phyloP scores from a whole-genome alignment of 352 stramenopile species.

The Phytophthora macrochlamydospora region DNA sequence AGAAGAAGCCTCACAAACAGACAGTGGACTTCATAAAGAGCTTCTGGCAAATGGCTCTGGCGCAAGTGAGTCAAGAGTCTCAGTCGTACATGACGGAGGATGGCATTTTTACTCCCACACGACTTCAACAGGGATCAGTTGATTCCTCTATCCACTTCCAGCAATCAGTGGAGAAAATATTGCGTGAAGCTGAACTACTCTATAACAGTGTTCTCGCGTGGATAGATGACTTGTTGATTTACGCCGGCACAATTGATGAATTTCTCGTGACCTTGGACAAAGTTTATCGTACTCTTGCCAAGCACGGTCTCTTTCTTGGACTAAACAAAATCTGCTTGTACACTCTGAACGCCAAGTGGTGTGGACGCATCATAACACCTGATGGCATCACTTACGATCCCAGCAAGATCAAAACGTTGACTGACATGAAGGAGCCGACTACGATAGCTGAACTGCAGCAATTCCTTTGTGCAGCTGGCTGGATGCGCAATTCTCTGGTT shows the following conservation, averaged over 20 bases:
- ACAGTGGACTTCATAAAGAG: slow-evolving; percentile 15
- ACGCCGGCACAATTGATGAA: slow-evolving; percentile 3
- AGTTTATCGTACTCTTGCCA: not conserved
- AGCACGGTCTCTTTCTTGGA: slow-evolving; percentile 1
- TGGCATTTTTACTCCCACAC: slow-evolving; percentile 1
- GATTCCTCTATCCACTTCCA: slow-evolving; percentile 1
- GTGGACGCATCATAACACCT: not conserved
- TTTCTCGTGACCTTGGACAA: not conserved
- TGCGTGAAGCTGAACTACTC: not conserved
- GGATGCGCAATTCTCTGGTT: not conserved
- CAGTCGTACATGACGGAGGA: slow-evolving; percentile 5
- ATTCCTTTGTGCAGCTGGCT: not conserved
- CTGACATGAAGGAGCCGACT: not conserved
- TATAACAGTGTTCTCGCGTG: not conserved
- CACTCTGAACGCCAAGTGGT: slow-evolving; percentile 1
- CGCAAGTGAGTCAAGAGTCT: not conserved
- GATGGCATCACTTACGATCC: not conserved
- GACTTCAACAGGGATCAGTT: slow-evolving; percentile 1
- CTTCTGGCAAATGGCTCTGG: slow-evolving; percentile 4
- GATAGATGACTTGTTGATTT: slow-evolving; percentile 2
- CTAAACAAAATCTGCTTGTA: slow-evolving; percentile 4
- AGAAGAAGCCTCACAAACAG: not conserved
- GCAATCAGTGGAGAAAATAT: slow-evolving; percentile 1
- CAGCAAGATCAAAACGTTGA: not conserved
- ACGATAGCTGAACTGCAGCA: not conserved